Percentiles rank a stretch among this genome's conserved stretches.
These are phyloP conservation scores for Berberis vulgaris DNA, from an alignment of 164 flowering plant species.

Conservation along the genomic window DNA sequence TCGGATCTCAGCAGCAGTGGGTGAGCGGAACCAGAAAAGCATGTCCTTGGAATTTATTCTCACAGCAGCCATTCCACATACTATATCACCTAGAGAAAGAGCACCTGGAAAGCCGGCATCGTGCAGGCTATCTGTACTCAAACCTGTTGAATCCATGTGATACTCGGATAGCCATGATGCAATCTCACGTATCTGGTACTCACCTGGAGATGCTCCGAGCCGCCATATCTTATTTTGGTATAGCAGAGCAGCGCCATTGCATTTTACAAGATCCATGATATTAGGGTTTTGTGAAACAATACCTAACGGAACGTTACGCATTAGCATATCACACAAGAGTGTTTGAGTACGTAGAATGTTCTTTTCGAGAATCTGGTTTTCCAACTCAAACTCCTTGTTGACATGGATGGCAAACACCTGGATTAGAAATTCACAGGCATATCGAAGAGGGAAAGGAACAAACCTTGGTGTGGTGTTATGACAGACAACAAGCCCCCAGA, in stretches of 20 bases:
- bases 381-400: slow-evolving; percentile 75
- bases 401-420: slow-evolving; percentile 96
- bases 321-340: slow-evolving; percentile 86
- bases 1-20: slow-evolving; percentile 70
- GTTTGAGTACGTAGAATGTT: slow-evolving; percentile 85
- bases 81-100: slow-evolving; percentile 55
- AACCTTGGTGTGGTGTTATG: slow-evolving; percentile 88
- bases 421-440: slow-evolving; percentile 93
- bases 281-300: slow-evolving; percentile 81
- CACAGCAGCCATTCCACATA: slow-evolving; percentile 96
- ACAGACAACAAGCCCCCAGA: slow-evolving; percentile 97
- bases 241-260: slow-evolving; percentile 83
- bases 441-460: slow-evolving; percentile 92
- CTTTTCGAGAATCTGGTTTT: slow-evolving; percentile 74
- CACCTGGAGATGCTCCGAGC: slow-evolving; percentile 63
- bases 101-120: slow-evolving; percentile 91
- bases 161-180: slow-evolving; percentile 56
- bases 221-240: slow-evolving; percentile 61
- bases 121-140: slow-evolving; percentile 83
- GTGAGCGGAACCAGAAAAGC: slow-evolving; percentile 90
- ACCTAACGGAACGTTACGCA: slow-evolving; percentile 89
- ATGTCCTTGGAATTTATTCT: slow-evolving; percentile 65
- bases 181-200: slow-evolving; percentile 52
- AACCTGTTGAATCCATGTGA: slow-evolving; percentile 88
- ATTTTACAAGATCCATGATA: slow-evolving; percentile 87